Evolutionary conservation across 495 filamentous ascomycete genomes (phyloP), one percentile per base, ranked within the genome.

Genomic region (Cercophora sp.): DNA sequence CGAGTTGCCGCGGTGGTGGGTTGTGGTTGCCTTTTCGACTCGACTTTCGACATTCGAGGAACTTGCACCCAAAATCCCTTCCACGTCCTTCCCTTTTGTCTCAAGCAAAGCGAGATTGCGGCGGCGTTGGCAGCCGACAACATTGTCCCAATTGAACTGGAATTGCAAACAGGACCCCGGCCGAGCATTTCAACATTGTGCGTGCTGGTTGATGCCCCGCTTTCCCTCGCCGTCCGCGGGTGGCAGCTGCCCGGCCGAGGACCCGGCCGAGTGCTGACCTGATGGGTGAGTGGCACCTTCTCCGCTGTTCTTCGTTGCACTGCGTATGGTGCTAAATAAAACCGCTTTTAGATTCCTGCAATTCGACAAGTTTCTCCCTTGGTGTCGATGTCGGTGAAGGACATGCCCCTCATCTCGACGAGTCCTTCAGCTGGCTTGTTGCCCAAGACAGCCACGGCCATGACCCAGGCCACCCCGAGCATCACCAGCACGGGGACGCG

Each of bases 381-480:
- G n/a, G n/a, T n/a, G n/a, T n/a, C n/a, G n/a, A n/a, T n/a, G n/a
- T n/a, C n/a, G n/a, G n/a, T n/a, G 19, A 26, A 24, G 46, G 29
- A n/a, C 18, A 24, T 23, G 20, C 36, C 5, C 4, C 13, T 23
- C 34, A 20, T 8, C n/a, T n/a, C n/a, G 25, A 32, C n/a, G 43
- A 32, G 26, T 29, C 31, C 16, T 49, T 49, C 32, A 15, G 39
- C 22, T 51, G 48, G 48, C 36, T 51, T 10, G 16, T 36, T 8
- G 23, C 8, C 22, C 32, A 37, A 27, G 35, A 19, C 35, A 16
- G 20, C 48, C 35, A 49, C 16, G 16, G 35, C 18, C 15, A 20
- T 27, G 23, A 1, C 24, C 24, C 24, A 26, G 19, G 20, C 32
- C 32, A 27, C 19, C 31, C 11, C 16, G 15, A 11, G 8, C 13